Conservation (phyloP, 441 rosid species). For the Rhodomyrtus psidioides region DNA sequence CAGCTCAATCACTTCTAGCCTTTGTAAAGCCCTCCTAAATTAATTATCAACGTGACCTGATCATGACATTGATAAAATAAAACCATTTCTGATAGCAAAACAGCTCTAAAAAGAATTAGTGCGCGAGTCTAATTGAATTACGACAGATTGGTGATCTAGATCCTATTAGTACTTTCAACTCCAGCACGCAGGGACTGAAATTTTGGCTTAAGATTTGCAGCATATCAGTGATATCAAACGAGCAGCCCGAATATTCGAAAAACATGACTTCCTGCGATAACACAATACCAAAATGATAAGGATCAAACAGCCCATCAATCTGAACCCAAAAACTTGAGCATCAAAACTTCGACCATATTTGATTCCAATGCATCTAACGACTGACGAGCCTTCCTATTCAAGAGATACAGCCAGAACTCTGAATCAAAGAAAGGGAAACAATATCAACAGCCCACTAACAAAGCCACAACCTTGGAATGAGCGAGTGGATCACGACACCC, state of each 20-base stretch:
- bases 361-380: background rate
- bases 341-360: background rate
- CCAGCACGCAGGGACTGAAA: background rate
- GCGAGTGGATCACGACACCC: background rate
- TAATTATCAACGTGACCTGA: background rate
- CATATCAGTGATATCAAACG: background rate
- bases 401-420: background rate
- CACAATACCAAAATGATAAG: background rate
- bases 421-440: background rate
- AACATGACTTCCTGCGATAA: background rate
- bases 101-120: background rate
- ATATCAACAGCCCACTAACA: background rate
- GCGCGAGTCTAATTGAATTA: background rate
- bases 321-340: background rate
- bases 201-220: background rate
- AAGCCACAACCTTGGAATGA: background rate
- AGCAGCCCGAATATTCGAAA: background rate
- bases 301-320: background rate
- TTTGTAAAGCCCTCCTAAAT: background rate
- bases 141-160: background rate
- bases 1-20: background rate
- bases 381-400: background rate
- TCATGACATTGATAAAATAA: background rate
- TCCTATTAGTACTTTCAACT: background rate
- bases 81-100: background rate